These are phyloP conservation scores for Nidula microcarpa DNA, from an alignment of 768 basidiomycete genomes.

Conservation along the genomic window DNA sequence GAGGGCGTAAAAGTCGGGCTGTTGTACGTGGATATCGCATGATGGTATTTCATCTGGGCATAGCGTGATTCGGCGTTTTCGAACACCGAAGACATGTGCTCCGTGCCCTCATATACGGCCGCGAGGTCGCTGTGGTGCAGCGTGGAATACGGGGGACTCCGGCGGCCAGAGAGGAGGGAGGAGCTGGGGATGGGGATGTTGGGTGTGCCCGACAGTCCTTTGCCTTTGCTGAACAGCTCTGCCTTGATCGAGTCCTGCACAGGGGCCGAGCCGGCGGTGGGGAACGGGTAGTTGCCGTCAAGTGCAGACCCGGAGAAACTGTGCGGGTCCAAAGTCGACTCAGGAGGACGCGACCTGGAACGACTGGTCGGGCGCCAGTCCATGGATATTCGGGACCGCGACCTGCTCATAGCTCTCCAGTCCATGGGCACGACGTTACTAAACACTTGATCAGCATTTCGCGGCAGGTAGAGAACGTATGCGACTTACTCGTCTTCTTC, in stretches of 20 bases:
- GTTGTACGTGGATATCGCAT: slow-evolving; percentile 35
- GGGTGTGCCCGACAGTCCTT: slow-evolving; percentile 10
- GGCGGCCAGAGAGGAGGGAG: slow-evolving; percentile 41
- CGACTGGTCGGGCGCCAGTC: slow-evolving; percentile 84
- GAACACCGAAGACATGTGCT: slow-evolving; percentile 27
- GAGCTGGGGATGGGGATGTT: slow-evolving; percentile 38
- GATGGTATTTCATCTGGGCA: slow-evolving; percentile 28
- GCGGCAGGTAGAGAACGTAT: slow-evolving; percentile 4
- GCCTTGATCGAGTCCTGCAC: slow-evolving; percentile 1
- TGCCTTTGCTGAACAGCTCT: slow-evolving; percentile 1
- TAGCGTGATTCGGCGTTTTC: slow-evolving; percentile 24
- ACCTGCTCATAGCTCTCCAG: slow-evolving; percentile 89
- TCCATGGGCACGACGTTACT: slow-evolving; percentile 74
- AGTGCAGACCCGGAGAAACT: slow-evolving; percentile 25
- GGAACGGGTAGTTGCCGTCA: slow-evolving; percentile 45
- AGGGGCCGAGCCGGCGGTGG: slow-evolving; percentile 18
- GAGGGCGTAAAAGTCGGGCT: slow-evolving; percentile 60
- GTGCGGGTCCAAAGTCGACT: slow-evolving; percentile 49
- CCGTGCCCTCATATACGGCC: slow-evolving; percentile 42
- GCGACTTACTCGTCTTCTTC: slow-evolving; percentile 73
- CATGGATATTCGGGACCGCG: slow-evolving; percentile 87
- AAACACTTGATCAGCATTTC: slow-evolving; percentile 4
- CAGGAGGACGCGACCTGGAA: slow-evolving; percentile 74
- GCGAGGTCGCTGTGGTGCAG: slow-evolving; percentile 39
- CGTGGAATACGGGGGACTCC: slow-evolving; percentile 40